Base-by-base conservation (phyloP, 495 filamentous ascomycete genomes). In the Penicillium malachiteum region DNA sequence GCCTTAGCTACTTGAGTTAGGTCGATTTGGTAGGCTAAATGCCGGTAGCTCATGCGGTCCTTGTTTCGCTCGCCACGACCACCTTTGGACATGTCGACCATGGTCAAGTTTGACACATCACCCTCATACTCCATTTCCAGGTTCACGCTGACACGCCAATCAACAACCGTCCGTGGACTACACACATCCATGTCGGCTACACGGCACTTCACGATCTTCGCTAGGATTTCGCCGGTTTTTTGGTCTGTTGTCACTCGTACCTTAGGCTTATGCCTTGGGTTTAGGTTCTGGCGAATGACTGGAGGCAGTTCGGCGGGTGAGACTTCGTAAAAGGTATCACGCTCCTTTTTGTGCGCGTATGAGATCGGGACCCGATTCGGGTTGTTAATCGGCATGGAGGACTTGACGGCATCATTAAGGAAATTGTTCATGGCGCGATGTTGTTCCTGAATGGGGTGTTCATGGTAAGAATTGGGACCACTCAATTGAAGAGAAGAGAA, bases 131-230 rank as follows among this genome's bases (percentile, higher is more conserved):
- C 82, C 84, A 91, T 91, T 81, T 97, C 93, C 6, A 96, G 77
- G 62, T 92, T 96, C 60, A 96, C 82, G 58, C 89, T 92, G 57
- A 97, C 84, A 17, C 93, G 85, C 75, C 88, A 95, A 68, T 96
- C 93, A 41, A 96, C 84, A 4, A 79, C 77, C 12, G 78, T 81
- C 34, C 76, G 71, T 1, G 93, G 91, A 54, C 87, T 86, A 70
- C 84, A 86, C 9, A 96, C 78, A 57, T 92, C 86, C 7, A 94
- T 68, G 69, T 97, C 90, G 33, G 87, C 87, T n/a, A 97, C 71
- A 31, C 90, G 82, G 18, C 82, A 84, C 77, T 97, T 97, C 65
- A 97, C 81, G 43, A 97, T 96, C 67, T 89, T 91, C 33, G 87
- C 90, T 9, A 92, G 60, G 7, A 91, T 73, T 52, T 87, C 77